phyloP scores from a whole-genome alignment of 352 stramenopile species.

The Achlya hypogyna region DNA sequence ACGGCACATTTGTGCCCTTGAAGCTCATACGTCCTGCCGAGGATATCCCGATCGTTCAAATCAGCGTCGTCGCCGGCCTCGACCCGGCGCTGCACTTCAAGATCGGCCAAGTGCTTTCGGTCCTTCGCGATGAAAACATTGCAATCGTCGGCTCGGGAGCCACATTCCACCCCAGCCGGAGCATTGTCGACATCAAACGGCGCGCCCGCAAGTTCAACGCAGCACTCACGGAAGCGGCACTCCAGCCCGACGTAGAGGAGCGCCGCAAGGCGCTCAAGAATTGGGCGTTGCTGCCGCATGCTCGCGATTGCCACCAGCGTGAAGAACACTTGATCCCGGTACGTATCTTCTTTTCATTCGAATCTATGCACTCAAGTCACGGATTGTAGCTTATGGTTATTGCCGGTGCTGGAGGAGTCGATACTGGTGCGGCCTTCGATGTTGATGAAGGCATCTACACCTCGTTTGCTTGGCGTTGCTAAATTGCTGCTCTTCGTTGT shows the following conservation, averaged over 20 bases:
- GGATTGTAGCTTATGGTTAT: slow-evolving; percentile 1
- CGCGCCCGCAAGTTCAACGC: background rate
- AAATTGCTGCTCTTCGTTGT: no score
- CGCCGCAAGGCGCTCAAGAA: background rate
- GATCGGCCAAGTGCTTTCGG: slow-evolving; percentile 53
- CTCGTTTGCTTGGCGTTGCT: background rate
- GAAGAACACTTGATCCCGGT: slow-evolving; percentile 10
- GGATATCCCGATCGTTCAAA: slow-evolving; percentile 78
- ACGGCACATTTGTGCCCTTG: slow-evolving; percentile 89
- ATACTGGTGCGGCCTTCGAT: background rate
- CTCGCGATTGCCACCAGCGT: slow-evolving; percentile 2
- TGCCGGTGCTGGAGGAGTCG: background rate
- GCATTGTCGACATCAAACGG: background rate
- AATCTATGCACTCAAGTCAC: background rate
- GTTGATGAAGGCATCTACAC: background rate
- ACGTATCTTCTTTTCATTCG: no score
- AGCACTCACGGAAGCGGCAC: background rate
- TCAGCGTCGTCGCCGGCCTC: slow-evolving; percentile 61
- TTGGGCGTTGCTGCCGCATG: background rate
- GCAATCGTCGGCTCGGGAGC: slow-evolving; percentile 74
- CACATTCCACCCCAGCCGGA: slow-evolving; percentile 19
- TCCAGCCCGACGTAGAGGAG: background rate
- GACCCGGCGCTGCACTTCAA: slow-evolving; percentile 44
- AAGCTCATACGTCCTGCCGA: slow-evolving; percentile 80
- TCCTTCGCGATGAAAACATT: slow-evolving; percentile 58